Evolutionary conservation across 2,329 filamentous ascomycete species (phyloP), one percentile per base, ranked within the genome.

Genomic region (Pochonia chlamydosporia): DNA sequence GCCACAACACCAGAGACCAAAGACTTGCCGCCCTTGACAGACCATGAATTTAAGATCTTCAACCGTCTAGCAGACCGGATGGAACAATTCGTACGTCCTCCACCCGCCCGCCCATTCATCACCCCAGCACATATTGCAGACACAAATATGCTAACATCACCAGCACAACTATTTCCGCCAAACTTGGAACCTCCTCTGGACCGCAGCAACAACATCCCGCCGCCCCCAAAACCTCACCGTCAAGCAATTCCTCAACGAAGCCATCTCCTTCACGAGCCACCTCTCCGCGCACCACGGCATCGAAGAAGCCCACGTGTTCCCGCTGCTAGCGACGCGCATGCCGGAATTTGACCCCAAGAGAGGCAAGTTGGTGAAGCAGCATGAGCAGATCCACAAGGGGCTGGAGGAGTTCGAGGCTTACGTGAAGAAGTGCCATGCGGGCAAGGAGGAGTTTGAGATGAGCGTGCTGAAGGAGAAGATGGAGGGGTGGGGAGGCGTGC

Each of bases 271-370:
- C 63, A 76, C 79, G 54, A 73, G 75, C 14, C 78, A 85, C 49
- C 79, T 96, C n/a, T 77, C 80, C 9, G 67, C 79, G 48, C 90
- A 96, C 68, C 91, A 96, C 70, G 72, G 70, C 48, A 92, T 95
- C 59, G 91, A 96, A 64, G 90, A 96, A 66, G 68, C 73, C 25
- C 80, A 89, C 63, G 74, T 96, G 35, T 96, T 95, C 64, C 91
- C 90, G 1, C 60, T 84, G 1, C 76, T 96, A 2, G 89, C 86
- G 11, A 72, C 71, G 56, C 83, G 81, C 55, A 95, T 95, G 89
- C 82, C 87, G 5, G 84, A 87, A 54, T 95, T 95, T 61, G 71
- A 73, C 20, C 52, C 55, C 47, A 59, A 57, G n/a, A 54, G 56
- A 3, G 74, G 84, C 13, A 77, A 85, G 59, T 68, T 93, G 40